phyloP scores from a whole-genome alignment of 768 basidiomycete species.

The Termitomyces sp. region DNA sequence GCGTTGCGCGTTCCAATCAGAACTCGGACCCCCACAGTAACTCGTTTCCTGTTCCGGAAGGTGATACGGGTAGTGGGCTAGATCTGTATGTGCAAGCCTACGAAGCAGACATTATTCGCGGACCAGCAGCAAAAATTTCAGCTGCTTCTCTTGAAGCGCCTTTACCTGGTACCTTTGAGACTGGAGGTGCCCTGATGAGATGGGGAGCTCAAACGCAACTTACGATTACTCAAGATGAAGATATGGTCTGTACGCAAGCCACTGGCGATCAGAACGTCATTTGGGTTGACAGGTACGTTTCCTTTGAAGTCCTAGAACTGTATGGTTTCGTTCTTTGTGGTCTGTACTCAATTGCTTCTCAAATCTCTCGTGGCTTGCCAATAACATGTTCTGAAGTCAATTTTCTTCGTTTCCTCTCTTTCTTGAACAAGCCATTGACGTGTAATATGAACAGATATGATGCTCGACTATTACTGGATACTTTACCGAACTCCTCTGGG shows the following conservation, averaged over 20 bases:
- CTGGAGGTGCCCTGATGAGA: conserved; percentile 27
- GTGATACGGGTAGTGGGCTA: not conserved
- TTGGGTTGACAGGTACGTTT: conserved; percentile 83
- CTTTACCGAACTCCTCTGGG: not conserved
- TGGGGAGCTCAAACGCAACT: conserved; percentile 18
- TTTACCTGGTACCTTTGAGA: conserved; percentile 9
- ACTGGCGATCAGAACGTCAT: conserved; percentile 24
- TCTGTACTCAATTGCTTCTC: not conserved
- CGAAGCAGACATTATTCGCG: conserved; percentile 67
- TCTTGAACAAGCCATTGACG: conserved; percentile 13
- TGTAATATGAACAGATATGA: conserved; percentile 56
- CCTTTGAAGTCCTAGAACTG: not conserved
- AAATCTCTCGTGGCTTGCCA: not conserved
- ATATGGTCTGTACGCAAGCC: conserved; percentile 11
- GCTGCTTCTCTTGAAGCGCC: conserved; percentile 29
- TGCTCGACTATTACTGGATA: conserved; percentile 58
- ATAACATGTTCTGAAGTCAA: conserved; percentile 16
- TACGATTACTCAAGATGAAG: conserved; percentile 18
- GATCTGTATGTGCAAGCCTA: conserved; percentile 59
- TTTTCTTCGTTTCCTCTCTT: conserved; percentile 16
- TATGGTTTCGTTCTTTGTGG: conserved; percentile 1
- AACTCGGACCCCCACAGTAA: not conserved
- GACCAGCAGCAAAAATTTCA: conserved; percentile 35
- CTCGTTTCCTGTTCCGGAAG: not conserved
- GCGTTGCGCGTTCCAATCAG: not conserved